phyloP scores from a whole-genome alignment of 352 stramenopile genomes.

The Globisporangium iwayamae region DNA sequence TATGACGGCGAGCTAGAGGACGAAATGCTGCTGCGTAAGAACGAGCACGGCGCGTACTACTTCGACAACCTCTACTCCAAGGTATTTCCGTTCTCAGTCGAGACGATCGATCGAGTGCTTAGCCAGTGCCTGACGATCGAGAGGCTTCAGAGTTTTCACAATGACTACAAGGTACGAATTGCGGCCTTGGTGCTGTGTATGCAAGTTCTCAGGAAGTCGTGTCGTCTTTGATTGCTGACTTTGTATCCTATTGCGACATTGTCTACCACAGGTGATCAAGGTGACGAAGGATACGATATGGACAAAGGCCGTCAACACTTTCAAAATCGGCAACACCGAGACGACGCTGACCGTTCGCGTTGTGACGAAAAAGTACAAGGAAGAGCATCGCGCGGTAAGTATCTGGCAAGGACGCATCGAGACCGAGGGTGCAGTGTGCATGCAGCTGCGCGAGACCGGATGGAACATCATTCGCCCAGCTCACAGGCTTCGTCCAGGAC shows the following conservation, averaged over 20 bases:
- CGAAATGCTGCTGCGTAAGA: not conserved
- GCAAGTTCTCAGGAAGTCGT: too few species aligned
- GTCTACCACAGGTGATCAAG: not conserved
- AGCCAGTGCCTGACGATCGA: conserved; percentile 24
- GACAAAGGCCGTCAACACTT: conserved; percentile 26
- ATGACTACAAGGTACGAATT: not conserved
- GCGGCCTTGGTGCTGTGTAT: too few species aligned
- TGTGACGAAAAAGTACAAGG: conserved; percentile 24
- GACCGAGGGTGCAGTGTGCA: conserved; percentile 22
- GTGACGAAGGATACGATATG: conserved; percentile 4
- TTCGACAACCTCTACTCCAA: conserved; percentile 34
- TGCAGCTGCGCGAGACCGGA: conserved; percentile 29
- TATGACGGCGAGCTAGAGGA: conserved; percentile 22
- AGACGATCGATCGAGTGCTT: conserved; percentile 23
- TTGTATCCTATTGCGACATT: not conserved
- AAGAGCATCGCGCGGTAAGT: conserved; percentile 20
- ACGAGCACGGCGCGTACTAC: conserved; percentile 15
- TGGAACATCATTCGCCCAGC: conserved; percentile 26
- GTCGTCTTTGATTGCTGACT: too few species aligned
- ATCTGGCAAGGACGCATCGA: conserved; percentile 36
- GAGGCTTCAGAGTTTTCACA: conserved; percentile 10
- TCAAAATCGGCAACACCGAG: conserved; percentile 21
- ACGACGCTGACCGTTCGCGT: conserved; percentile 22
- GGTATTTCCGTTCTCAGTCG: conserved; percentile 27
- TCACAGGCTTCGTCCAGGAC: not conserved